Evolutionary conservation across 2,329 filamentous ascomycete genomes (phyloP), one percentile per base, ranked within the genome.

Genomic region (Trichoderma aggressivum): DNA sequence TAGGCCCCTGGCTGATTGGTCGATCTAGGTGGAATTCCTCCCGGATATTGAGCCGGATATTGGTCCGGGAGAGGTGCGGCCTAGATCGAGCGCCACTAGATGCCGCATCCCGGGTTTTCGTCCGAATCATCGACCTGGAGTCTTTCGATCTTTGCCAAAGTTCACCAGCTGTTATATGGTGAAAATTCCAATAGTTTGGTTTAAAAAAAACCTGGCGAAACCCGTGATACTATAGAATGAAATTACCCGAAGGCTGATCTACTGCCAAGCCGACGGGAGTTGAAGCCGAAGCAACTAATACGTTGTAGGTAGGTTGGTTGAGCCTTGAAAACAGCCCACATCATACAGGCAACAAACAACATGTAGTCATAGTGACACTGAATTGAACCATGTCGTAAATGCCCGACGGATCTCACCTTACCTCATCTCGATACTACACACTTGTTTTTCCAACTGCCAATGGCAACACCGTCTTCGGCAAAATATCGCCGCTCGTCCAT

Each of bases 41-140:
- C 65, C 65, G 65, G 65, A 60, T 68, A 59, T 59, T 68, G 65
- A 60, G 65, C 65, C 65, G 65, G 65, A 68, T 68, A 68, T 50
- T 68, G 55, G 26, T 26, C 65, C 65, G 65, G 8, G n/a, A 68
- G 55, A 30, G n/a, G 55, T 60, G 55, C 24, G 26, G 36, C 55
- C 36, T 21, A 50, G 65, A 60, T 60, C 65, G 55, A 60, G 39
- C 65, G 65, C 65, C 65, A 68, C 65, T 30, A 60, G 65, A 60
- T 68, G 65, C 36, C 26, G 26, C 36, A 14, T 32, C 28, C 65
- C 65, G 65, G 65, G 21, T 68, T 50, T 50, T 60, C 65, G 65
- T 47, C 65, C 65, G 65, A 68, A 34, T 60, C 39, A 59, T 60
- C 21, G 28, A 68, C 50, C 28, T 12, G 50, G 28, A 47, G n/a